phyloP scores from a whole-genome alignment of 2,329 filamentous ascomycete species.

The Ascochyta fabae region DNA sequence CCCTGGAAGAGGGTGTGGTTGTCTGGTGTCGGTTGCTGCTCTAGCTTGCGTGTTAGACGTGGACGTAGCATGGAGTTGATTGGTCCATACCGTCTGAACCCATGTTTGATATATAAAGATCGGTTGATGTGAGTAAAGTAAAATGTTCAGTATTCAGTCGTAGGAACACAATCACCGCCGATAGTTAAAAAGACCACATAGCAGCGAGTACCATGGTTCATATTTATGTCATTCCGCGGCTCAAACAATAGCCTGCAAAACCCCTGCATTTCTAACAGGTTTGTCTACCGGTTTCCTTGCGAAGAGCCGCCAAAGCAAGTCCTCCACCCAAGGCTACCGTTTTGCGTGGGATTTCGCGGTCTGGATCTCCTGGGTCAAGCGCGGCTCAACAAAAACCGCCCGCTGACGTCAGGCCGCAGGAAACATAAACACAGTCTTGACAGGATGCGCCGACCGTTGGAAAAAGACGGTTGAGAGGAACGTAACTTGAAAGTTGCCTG shows the following conservation, averaged over 20 bases:
- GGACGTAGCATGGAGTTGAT: neutral
- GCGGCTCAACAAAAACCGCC: constrained; percentile 32
- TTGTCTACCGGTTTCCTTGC: constrained; percentile 8
- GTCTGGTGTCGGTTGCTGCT: constrained; percentile 40
- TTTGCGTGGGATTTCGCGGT: constrained; percentile 6
- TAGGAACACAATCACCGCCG: neutral
- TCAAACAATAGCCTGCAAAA: neutral
- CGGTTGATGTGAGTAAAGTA: neutral
- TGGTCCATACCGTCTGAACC: constrained; percentile 32
- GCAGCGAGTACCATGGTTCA: constrained; percentile 2
- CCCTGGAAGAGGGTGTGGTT: constrained; percentile 66
- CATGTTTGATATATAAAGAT: constrained; percentile 22
- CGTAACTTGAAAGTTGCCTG: neutral
- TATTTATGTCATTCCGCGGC: constrained; percentile 1
- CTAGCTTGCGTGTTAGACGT: constrained; percentile 24
- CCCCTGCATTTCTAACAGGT: constrained; percentile 11
- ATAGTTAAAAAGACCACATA: constrained; percentile 4
- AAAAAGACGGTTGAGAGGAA: neutral
- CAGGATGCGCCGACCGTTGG: neutral
- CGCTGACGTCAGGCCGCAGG: constrained; percentile 34
- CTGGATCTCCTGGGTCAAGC: constrained; percentile 13
- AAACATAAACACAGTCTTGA: neutral
- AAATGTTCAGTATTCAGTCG: neutral
- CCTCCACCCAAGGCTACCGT: neutral
- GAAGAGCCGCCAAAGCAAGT: constrained; percentile 13